These are phyloP conservation scores for Aureobasidium lini DNA, from an alignment of 2,329 filamentous ascomycete species.

Conservation along the genomic window DNA sequence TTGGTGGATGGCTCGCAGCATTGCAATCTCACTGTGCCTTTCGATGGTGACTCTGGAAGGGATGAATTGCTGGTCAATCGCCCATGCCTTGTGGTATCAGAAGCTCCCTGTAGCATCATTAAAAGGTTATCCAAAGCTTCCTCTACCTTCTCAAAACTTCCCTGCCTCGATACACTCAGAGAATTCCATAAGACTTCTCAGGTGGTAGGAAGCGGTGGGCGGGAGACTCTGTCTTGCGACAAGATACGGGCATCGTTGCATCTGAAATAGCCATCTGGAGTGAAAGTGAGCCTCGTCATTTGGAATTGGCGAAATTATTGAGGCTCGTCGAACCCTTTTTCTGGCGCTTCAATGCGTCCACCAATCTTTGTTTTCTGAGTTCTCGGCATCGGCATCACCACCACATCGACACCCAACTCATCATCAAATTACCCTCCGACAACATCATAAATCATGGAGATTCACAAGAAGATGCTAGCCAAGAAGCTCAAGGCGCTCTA, in stretches of 20 bases:
- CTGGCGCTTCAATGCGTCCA: not conserved
- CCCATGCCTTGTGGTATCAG: no score
- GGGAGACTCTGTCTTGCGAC: not conserved
- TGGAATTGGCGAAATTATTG: not conserved
- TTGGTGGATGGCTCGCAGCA: no score
- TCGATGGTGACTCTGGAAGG: no score
- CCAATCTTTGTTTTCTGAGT: not conserved
- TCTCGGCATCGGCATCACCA: not conserved
- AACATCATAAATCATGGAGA: not conserved
- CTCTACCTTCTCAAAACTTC: no score
- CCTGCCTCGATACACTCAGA: no score
- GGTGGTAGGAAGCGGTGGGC: no score
- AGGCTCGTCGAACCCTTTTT: not conserved
- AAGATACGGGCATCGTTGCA: not conserved
- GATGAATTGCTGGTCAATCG: no score
- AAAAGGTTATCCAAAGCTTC: no score
- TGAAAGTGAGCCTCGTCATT: not conserved
- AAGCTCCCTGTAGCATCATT: no score
- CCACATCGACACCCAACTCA: not conserved
- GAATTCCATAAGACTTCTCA: no score
- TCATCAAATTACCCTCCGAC: not conserved
- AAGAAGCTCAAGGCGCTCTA: not conserved
- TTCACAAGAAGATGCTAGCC: conserved; percentile 1
- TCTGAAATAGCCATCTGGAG: not conserved
- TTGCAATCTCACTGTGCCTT: no score